Percentiles rank a stretch among this genome's conserved stretches.
Conservation (phyloP, 2,329 filamentous ascomycete genomes). For the Hypoxylon sp. region DNA sequence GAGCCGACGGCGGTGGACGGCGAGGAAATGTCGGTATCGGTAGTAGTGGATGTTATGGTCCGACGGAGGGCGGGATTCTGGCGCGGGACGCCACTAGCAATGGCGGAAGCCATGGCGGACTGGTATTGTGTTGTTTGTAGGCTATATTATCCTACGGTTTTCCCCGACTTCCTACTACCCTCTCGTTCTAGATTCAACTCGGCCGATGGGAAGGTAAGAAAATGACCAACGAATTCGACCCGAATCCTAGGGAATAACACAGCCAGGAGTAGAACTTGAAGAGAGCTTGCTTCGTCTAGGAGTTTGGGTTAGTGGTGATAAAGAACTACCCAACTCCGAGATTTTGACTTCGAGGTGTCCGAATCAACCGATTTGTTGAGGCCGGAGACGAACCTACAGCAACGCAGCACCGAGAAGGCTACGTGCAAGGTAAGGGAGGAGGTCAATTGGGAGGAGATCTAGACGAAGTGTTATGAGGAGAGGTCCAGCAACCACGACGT, state of each 20-base stretch:
- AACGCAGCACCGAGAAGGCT: constrained; percentile 32
- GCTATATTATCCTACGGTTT: background rate
- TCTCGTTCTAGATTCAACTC: background rate
- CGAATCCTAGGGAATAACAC: background rate
- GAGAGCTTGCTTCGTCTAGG: background rate
- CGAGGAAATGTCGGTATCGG: constrained; percentile 62
- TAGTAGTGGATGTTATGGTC: constrained; percentile 60
- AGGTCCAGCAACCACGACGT: background rate
- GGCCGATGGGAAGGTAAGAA: background rate
- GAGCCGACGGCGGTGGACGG: constrained; percentile 71
- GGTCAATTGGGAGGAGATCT: constrained; percentile 18
- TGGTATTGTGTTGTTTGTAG: background rate
- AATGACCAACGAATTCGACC: background rate
- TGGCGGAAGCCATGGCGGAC: constrained; percentile 62
- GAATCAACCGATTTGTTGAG: constrained; percentile 20
- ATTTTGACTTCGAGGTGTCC: constrained; percentile 17
- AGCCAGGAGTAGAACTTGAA: background rate
- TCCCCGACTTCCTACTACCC: background rate
- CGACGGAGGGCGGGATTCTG: constrained; percentile 64
- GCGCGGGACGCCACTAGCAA: constrained; percentile 60
- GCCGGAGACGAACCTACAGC: constrained; percentile 18
- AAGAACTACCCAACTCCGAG: background rate
- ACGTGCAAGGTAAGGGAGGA: constrained; percentile 4
- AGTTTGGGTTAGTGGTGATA: background rate
- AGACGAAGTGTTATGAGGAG: constrained; percentile 13